A percentile compares a stretch with the other conserved stretches of the same genome.
phyloP scores from a whole-genome alignment of 768 basidiomycete genomes.

The Termitomyces titanicus region DNA sequence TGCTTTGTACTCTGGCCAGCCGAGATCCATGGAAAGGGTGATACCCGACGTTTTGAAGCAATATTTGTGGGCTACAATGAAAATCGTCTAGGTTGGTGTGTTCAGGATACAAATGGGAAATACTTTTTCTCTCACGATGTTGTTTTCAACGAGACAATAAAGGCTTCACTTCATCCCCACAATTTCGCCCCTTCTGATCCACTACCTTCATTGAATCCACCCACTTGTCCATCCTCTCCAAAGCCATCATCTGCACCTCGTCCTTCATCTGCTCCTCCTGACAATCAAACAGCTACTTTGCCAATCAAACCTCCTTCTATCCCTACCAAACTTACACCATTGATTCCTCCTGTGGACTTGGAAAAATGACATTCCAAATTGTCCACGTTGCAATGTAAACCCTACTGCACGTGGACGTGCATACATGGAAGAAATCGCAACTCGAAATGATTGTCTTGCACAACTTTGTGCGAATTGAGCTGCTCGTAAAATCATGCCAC shows the following conservation, averaged over 20 bases:
- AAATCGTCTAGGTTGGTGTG: not conserved
- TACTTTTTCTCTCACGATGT: not conserved
- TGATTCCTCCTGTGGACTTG: not conserved
- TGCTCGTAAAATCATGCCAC: not conserved
- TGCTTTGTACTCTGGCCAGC: slow-evolving; percentile 20
- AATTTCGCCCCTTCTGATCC: not conserved
- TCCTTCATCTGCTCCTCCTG: not conserved
- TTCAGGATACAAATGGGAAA: not conserved
- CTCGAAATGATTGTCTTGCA: not conserved
- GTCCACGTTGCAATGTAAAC: not conserved
- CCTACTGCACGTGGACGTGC: not conserved
- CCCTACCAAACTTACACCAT: not conserved
- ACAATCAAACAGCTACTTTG: not conserved
- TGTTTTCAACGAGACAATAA: not conserved
- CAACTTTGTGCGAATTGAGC: not conserved
- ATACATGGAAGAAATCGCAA: not conserved
- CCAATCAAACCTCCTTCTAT: not conserved
- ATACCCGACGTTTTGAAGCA: slow-evolving; percentile 11
- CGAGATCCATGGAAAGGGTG: slow-evolving; percentile 16
- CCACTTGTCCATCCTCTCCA: not conserved
- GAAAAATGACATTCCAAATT: not conserved
- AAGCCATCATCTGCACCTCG: not conserved
- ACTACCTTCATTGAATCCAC: not conserved
- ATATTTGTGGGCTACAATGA: slow-evolving; percentile 18
- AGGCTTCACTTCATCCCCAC: not conserved